Conservation (phyloP, 2,329 filamentous ascomycete genomes). For the Tolypocladium amazonense region DNA sequence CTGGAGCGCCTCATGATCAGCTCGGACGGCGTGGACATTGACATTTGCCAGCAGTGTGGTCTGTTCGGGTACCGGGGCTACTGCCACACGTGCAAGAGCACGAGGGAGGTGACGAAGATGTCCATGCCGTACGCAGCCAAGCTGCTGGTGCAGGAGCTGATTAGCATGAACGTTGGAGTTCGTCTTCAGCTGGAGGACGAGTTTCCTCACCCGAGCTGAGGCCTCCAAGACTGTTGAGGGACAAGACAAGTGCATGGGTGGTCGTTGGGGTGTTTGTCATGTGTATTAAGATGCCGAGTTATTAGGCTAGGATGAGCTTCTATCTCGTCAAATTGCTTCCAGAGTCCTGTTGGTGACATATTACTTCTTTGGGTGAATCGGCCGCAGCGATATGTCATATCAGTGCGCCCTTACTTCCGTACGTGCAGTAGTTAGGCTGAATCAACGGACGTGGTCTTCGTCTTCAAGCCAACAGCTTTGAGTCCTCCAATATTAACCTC, state of each 20-base stretch:
- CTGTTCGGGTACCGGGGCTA: constrained; percentile 93
- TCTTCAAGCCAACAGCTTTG: constrained; percentile 16
- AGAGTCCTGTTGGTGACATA: not conserved
- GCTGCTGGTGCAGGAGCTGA: constrained; percentile 86
- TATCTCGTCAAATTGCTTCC: not conserved
- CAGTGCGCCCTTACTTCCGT: too few species aligned
- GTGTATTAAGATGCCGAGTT: not conserved
- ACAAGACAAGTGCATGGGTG: not conserved
- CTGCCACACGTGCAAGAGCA: constrained; percentile 87
- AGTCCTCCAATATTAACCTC: constrained; percentile 62
- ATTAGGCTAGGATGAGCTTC: not conserved
- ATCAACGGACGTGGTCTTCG: not conserved
- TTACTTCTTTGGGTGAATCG: not conserved
- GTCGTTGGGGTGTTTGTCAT: not conserved
- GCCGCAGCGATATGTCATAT: not conserved
- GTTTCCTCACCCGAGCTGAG: constrained; percentile 57
- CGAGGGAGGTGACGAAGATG: constrained; percentile 78
- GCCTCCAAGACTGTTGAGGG: not conserved
- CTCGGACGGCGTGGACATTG: constrained; percentile 81
- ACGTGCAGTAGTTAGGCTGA: not conserved
- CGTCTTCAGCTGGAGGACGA: constrained; percentile 85
- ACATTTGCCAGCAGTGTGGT: constrained; percentile 89
- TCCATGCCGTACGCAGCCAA: constrained; percentile 97
- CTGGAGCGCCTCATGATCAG: constrained; percentile 91
- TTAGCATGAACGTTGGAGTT: constrained; percentile 98